phyloP scores from a whole-genome alignment of 2,329 filamentous ascomycete species.

The Raffaelea albimanens region DNA sequence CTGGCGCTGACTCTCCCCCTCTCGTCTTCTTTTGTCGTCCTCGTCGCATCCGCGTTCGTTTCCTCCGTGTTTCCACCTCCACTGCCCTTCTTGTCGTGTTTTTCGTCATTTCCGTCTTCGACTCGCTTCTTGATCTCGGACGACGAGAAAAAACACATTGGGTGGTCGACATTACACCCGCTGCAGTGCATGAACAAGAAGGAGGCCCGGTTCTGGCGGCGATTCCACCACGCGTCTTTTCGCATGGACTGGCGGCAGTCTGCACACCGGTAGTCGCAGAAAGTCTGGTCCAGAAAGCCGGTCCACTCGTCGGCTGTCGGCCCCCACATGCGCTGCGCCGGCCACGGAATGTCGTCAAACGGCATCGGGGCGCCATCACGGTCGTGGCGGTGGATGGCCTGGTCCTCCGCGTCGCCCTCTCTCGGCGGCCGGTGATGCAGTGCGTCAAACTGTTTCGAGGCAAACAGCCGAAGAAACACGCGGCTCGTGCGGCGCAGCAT shows the following conservation, averaged over 20 bases:
- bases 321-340: neutral
- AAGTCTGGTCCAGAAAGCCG: neutral
- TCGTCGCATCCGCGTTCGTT: too few species aligned
- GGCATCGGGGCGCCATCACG: too few species aligned
- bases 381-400: too few species aligned
- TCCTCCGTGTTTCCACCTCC: too few species aligned
- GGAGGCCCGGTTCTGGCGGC: neutral
- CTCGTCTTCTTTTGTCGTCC: too few species aligned
- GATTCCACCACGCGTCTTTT: too few species aligned
- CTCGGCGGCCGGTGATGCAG: neutral
- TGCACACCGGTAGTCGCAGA: too few species aligned
- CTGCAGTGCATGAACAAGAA: neutral
- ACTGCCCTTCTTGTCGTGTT: too few species aligned
- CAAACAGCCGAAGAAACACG: conserved; percentile 1
- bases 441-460: neutral
- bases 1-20: too few species aligned
- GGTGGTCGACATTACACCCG: neutral
- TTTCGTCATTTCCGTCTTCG: too few species aligned
- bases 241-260: too few species aligned
- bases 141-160: neutral
- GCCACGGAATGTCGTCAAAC: neutral
- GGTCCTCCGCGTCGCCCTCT: neutral
- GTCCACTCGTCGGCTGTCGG: neutral
- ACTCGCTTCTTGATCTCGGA: neutral
- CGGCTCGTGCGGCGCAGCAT: neutral